Conservation (phyloP, 176 grass and related monocot genomes). For the Cenchrus fungigraminus region DNA sequence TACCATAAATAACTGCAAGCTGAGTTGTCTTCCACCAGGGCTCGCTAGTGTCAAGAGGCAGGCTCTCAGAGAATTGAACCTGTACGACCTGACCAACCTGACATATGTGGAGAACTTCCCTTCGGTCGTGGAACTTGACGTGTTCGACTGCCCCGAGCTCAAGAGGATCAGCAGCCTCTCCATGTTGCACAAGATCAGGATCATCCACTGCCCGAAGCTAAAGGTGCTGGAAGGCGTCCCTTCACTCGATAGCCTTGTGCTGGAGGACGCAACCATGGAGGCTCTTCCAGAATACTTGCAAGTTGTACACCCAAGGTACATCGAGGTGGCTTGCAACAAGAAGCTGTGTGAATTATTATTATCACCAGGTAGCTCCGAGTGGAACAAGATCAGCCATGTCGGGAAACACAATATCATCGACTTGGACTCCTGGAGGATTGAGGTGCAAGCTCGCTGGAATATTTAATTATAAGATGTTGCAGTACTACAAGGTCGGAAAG, state of each 20-base stretch:
- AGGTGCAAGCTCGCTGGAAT: no score
- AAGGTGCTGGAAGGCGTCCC: neutral
- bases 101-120: no score
- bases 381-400: conserved; percentile 4
- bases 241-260: neutral
- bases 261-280: neutral
- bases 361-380: neutral
- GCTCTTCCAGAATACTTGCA: neutral
- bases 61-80: no score
- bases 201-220: neutral
- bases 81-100: no score
- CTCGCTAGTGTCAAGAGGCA: neutral
- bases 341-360: neutral
- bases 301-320: neutral
- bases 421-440: neutral
- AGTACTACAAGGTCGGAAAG: no score
- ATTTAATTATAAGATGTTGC: no score
- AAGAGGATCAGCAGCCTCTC: no score
- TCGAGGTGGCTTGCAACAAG: neutral
- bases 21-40: neutral
- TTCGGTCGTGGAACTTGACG: no score
- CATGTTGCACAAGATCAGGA: no score
- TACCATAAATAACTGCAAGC: neutral
- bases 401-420: accelerated
- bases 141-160: no score